phyloP scores from a whole-genome alignment of 1,284 basidiomycete species.

The Pascua sp. region DNA sequence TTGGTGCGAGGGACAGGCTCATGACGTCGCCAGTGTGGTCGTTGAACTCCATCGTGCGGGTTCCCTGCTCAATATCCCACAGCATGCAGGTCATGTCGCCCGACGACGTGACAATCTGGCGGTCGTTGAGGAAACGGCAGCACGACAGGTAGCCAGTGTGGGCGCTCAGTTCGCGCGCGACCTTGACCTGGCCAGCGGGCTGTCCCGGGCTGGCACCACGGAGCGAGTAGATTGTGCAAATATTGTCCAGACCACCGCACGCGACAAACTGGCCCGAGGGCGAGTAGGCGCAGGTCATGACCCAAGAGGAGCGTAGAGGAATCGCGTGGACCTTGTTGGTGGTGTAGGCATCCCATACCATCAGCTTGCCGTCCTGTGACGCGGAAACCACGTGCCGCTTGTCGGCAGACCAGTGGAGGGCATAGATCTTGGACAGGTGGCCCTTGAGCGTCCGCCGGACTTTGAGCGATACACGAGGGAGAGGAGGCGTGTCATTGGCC shows the following conservation, averaged over 20 bases:
- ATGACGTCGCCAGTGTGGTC: slow-evolving; percentile 99
- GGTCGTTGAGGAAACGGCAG: slow-evolving; percentile 96
- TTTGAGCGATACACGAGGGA: slow-evolving; percentile 94
- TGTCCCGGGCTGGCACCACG: slow-evolving; percentile 52
- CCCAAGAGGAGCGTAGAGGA: slow-evolving; percentile 94
- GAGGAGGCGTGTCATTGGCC: slow-evolving; percentile 90
- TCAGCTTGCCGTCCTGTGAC: slow-evolving; percentile 97
- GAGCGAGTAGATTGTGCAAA: slow-evolving; percentile 91
- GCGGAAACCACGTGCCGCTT: slow-evolving; percentile 95
- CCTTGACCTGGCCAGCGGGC: slow-evolving; percentile 51
- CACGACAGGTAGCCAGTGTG: slow-evolving; percentile 97
- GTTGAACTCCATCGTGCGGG: slow-evolving; percentile 91
- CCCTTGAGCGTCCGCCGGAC: slow-evolving; percentile 90
- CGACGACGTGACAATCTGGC: slow-evolving; percentile 94
- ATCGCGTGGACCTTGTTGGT: slow-evolving; percentile 99
- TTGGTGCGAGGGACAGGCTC: slow-evolving; percentile 92
- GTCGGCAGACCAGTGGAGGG: slow-evolving; percentile 98
- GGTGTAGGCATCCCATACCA: slow-evolving; percentile 99
- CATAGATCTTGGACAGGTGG: slow-evolving; percentile 98
- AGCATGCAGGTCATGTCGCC: slow-evolving; percentile 99
- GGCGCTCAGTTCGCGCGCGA: slow-evolving; percentile 80
- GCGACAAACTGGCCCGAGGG: slow-evolving; percentile 96
- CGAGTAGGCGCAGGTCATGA: slow-evolving; percentile 99
- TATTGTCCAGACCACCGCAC: slow-evolving; percentile 98
- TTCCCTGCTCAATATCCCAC: slow-evolving; percentile 98